Evolutionary conservation across 768 basidiomycete genomes (phyloP).

Genomic region (Rhodotorula graminis): DNA sequence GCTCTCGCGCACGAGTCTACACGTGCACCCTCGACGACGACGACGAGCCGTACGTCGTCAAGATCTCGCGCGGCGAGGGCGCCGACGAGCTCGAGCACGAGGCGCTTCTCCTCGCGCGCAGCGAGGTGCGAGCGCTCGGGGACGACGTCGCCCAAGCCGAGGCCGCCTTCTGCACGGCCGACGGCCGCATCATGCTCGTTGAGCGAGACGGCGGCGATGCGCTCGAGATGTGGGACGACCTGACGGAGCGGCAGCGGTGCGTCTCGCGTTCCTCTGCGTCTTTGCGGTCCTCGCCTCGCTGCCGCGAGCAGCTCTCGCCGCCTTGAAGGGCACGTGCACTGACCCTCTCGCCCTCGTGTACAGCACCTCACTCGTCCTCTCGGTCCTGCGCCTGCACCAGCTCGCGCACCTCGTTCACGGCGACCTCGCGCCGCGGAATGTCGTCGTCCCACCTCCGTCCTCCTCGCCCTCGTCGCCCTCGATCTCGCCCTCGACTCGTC

Average conservation of each 20-base stretch:
- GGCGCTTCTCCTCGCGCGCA: not conserved
- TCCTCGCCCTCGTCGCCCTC: too few relatives aligned
- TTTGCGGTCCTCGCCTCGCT: not conserved
- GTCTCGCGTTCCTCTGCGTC: not conserved
- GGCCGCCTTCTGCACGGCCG: not conserved
- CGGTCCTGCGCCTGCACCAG: not conserved
- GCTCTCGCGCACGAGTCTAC: too few relatives aligned
- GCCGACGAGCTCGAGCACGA: not conserved
- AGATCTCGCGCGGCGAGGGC: not conserved
- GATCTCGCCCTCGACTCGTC: too few relatives aligned
- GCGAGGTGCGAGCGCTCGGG: not conserved
- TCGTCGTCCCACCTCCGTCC: not conserved
- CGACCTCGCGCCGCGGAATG: not conserved
- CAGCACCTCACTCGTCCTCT: not conserved
- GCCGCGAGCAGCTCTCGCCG: too few relatives aligned
- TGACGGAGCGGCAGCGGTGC: not conserved
- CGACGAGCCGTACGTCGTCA: not conserved
- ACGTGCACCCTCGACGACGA: too few relatives aligned
- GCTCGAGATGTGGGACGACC: not conserved
- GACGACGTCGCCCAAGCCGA: not conserved
- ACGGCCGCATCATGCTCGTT: not conserved
- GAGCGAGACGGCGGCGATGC: not conserved
- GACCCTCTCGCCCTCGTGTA: not conserved
- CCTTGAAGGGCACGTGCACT: not conserved
- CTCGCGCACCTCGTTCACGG: not conserved